Percentiles rank a stretch among this genome's conserved stretches.
These are phyloP conservation scores for Mortierella sp. DNA, from an alignment of 371 early-diverging fungal genomes.

Conservation along the genomic window DNA sequence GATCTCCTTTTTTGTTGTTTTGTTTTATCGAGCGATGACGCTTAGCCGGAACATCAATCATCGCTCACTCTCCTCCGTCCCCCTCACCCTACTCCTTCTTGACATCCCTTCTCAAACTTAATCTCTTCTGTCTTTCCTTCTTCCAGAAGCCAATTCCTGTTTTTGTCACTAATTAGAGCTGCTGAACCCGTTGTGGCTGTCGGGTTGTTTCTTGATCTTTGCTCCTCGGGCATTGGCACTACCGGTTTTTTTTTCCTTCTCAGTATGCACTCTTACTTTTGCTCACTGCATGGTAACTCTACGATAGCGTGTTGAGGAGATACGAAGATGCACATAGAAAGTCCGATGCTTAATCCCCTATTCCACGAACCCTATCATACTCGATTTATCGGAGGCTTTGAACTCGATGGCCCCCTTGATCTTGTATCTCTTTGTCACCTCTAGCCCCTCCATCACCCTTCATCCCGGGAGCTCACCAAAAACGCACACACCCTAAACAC, in stretches of 20 bases:
- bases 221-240: background rate
- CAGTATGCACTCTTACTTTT: background rate
- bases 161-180: background rate
- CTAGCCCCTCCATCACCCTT: background rate
- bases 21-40: background rate
- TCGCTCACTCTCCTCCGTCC: background rate
- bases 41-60: conserved; percentile 4
- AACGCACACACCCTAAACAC: conserved; percentile 5
- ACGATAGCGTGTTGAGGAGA: background rate
- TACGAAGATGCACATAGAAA: background rate
- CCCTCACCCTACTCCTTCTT: background rate
- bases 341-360: background rate
- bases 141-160: background rate
- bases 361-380: background rate
- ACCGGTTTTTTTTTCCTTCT: background rate
- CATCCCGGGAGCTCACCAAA: background rate
- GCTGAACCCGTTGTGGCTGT: background rate
- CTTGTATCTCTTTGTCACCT: background rate
- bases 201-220: background rate
- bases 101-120: background rate
- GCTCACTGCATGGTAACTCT: background rate
- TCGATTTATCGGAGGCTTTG: background rate
- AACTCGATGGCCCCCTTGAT: background rate
- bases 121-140: background rate
- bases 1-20: background rate